Percentiles rank a stretch among this genome's conserved stretches.
These are phyloP conservation scores for Lactifluus piperatus DNA, from an alignment of 768 basidiomycete species.

Conservation along the genomic window DNA sequence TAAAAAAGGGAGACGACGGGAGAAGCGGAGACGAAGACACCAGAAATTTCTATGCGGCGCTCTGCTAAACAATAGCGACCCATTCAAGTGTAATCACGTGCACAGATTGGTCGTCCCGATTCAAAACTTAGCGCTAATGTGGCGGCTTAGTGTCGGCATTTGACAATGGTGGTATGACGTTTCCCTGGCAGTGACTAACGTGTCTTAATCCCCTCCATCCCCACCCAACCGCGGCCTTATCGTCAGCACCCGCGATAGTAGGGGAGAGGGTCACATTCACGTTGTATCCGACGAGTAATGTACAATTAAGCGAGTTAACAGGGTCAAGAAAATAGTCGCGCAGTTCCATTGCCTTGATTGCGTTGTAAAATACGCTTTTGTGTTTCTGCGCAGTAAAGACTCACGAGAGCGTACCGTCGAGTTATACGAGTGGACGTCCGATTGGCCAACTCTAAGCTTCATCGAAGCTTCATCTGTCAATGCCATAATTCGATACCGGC, in stretches of 20 bases:
- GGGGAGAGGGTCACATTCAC: neutral
- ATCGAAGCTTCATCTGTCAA: conserved; percentile 28
- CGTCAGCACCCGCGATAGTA: neutral
- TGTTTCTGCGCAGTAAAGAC: conserved; percentile 36
- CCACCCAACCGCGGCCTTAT: neutral
- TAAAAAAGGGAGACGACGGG: too few species aligned
- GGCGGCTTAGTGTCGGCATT: too few species aligned
- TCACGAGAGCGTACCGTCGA: conserved; percentile 40
- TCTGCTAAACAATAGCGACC: too few species aligned
- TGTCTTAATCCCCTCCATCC: neutral
- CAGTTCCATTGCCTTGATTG: too few species aligned
- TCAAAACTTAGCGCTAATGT: too few species aligned
- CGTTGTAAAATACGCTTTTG: too few species aligned
- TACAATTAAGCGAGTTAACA: neutral
- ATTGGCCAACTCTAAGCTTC: conserved; percentile 37
- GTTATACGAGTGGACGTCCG: conserved; percentile 35
- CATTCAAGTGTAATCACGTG: neutral
- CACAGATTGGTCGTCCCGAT: neutral
- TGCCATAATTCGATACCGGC: neutral
- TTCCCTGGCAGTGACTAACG: neutral
- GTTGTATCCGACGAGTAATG: neutral
- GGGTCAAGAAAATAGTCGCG: neutral
- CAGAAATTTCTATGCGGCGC: too few species aligned
- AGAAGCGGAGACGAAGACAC: too few species aligned
- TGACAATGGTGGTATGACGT: neutral